Percentiles rank a stretch among this genome's conserved stretches.
Evolutionary conservation across 2,329 filamentous ascomycete genomes (phyloP).

Genomic region (Thielaviopsis euricoi): DNA sequence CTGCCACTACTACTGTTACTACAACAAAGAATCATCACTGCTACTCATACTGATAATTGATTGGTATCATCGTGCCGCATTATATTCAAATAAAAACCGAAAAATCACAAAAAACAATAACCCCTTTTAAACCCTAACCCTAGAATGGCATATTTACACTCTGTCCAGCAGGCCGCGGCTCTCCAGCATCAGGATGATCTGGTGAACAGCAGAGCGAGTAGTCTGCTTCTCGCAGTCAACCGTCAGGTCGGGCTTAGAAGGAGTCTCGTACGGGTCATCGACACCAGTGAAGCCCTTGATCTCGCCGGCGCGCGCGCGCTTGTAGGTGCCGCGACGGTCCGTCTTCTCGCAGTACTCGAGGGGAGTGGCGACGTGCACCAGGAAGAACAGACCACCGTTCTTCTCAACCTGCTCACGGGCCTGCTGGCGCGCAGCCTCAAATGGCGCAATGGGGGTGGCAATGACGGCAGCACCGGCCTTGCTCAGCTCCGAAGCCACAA

Average conservation of each 20-base stretch:
- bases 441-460: conserved; percentile 88
- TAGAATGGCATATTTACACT: conserved; percentile 22
- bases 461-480: conserved; percentile 88
- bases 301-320: conserved; percentile 66
- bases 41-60: neutral
- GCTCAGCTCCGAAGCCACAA: conserved; percentile 89
- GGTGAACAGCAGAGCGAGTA: conserved; percentile 85
- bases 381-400: conserved; percentile 70
- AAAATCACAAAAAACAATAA: neutral
- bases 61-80: neutral
- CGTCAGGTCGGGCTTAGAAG: conserved; percentile 62
- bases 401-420: conserved; percentile 78
- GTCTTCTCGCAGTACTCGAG: conserved; percentile 91
- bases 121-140: neutral
- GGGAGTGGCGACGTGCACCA: conserved; percentile 85
- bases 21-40: too few relatives aligned
- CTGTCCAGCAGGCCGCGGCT: conserved; percentile 73
- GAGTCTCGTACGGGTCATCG: conserved; percentile 88
- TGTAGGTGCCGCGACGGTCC: conserved; percentile 83
- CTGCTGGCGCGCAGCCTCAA: conserved; percentile 58
- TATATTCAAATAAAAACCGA: neutral
- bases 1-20: too few relatives aligned
- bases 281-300: conserved; percentile 98
- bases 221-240: conserved; percentile 77
- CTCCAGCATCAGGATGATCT: conserved; percentile 89